Conservation (phyloP, 2,329 filamentous ascomycete genomes). For the Alternaria dauci region DNA sequence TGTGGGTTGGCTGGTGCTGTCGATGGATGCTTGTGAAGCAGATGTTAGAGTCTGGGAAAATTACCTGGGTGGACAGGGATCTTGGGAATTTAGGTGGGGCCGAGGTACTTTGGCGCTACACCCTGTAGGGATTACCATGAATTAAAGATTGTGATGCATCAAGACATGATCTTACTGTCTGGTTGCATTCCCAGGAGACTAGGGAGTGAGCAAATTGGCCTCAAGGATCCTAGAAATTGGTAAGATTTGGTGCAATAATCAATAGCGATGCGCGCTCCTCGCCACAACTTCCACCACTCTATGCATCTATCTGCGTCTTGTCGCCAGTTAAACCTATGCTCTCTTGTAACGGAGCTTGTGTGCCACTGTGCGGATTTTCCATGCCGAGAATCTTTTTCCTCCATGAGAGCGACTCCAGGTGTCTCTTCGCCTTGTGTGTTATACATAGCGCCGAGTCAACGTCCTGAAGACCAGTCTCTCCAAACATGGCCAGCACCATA, state of each 20-base stretch:
- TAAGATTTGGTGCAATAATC: background rate
- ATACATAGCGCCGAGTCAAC: slow-evolving; percentile 82
- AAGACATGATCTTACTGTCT: background rate
- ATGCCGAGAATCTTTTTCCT: slow-evolving; percentile 37
- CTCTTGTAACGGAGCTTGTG: background rate
- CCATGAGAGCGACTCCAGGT: slow-evolving; percentile 50
- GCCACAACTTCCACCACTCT: background rate
- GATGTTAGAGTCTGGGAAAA: slow-evolving; percentile 27
- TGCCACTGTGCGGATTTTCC: background rate
- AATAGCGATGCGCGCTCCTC: background rate
- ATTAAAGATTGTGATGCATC: background rate
- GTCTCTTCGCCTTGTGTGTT: slow-evolving; percentile 63
- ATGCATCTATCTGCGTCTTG: slow-evolving; percentile 11
- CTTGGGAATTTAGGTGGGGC: slow-evolving; percentile 15
- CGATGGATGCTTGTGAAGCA: slow-evolving; percentile 4
- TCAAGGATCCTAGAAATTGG: background rate
- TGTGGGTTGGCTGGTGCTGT: slow-evolving; percentile 7
- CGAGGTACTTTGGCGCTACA: slow-evolving; percentile 10
- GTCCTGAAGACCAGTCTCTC: slow-evolving; percentile 71
- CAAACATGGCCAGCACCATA: slow-evolving; percentile 77
- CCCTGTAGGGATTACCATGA: background rate
- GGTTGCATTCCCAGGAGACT: background rate
- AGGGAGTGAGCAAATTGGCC: background rate
- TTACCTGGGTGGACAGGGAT: slow-evolving; percentile 33
- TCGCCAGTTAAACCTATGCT: slow-evolving; percentile 10